Evolutionary conservation across 345 rosid genomes (phyloP), one percentile per base, ranked within the genome.

Genomic region (Clausena lansium): DNA sequence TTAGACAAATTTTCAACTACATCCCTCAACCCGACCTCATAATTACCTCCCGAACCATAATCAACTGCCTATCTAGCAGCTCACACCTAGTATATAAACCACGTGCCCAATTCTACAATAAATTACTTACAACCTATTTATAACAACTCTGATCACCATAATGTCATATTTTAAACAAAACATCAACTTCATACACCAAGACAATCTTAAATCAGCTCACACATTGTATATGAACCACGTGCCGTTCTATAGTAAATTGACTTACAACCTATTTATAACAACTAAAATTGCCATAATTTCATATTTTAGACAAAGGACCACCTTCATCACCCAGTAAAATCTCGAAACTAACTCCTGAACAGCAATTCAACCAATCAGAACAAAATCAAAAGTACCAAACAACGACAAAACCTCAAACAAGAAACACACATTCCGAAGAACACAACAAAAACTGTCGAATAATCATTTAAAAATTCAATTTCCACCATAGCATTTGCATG

Each of bases 401-500:
- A 38, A 17, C 22, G 13, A 5, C n/a, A 45, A 19, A 7, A 30
- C 25, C 45, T 38, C 4, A 62, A 61, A 60, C 66, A 45, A 25
- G 8, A 36, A 39, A 69, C 20, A 59, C 41, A 62, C 33, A 67
- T 32, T 4, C n/a, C 36, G 25, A 28, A 60, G 19, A 77, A 59
- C 67, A 41, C n/a, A 9, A 66, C 61, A 65, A 6, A 61, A 28
- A 22, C 24, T 24, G 13, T 61, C 58, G 57, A 36, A 36, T 52
- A 54, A 55, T 52, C 1, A 7, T 19, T 28, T 24, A 72, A 72
- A 63, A 25, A 19, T 4, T 41, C 17, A 69, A 63, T 10, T 76
- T 22, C 70, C 24, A 60, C 52, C 55, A 63, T 25, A 70, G 64
- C 36, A 65, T 71, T 58, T 76, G 47, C 77, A 81, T 65, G 67